These are phyloP conservation scores for Solanum hybrid DNA, from an alignment of 305 asterid species.

Conservation along the genomic window DNA sequence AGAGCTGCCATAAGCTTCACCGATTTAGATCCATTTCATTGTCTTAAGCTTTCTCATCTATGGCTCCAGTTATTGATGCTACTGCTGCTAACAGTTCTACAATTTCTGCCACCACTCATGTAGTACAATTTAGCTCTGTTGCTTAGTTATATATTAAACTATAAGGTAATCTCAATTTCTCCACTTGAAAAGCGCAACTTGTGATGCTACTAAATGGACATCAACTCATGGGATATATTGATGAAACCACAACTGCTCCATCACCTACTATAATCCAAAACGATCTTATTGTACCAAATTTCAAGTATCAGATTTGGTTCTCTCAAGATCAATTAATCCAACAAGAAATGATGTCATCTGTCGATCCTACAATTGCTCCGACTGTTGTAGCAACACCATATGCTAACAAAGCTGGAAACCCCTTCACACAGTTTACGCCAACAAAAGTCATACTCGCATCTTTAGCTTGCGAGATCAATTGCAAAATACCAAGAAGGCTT, in stretches of 20 bases:
- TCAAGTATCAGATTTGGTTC: neutral
- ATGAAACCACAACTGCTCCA: neutral
- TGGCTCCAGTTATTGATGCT: too few species aligned
- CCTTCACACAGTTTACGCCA: neutral
- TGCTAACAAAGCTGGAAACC: neutral
- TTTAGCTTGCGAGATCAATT: neutral
- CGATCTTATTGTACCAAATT: neutral
- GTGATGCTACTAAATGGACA: too few species aligned
- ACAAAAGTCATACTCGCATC: neutral
- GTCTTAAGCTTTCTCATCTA: too few species aligned
- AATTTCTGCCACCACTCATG: too few species aligned
- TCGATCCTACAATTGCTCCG: neutral
- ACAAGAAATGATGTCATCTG: neutral
- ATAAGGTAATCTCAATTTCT: too few species aligned
- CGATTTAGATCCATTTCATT: too few species aligned
- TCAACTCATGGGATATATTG: too few species aligned
- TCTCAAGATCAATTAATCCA: neutral
- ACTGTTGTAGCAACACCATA: neutral
- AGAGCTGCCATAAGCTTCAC: too few species aligned
- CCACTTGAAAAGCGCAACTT: too few species aligned
- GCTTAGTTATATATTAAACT: too few species aligned
- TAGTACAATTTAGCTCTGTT: too few species aligned
- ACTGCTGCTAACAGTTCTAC: too few species aligned
- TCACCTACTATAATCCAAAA: neutral
- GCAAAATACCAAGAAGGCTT: neutral